phyloP scores from a whole-genome alignment of 2,329 filamentous ascomycete genomes.

The Pezicula rhizophila region DNA sequence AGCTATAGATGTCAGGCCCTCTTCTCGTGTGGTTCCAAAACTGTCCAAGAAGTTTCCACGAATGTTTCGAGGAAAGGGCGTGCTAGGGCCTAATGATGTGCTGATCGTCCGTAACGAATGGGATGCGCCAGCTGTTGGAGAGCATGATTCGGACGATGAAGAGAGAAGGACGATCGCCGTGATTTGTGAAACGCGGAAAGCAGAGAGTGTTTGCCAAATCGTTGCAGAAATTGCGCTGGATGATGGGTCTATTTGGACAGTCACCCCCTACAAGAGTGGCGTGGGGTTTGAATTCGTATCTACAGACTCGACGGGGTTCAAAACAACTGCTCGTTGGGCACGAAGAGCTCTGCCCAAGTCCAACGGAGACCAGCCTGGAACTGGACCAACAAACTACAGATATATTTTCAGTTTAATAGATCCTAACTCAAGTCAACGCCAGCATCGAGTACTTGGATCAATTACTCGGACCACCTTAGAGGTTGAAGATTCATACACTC shows the following conservation, averaged over 20 bases:
- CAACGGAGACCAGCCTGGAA: slow-evolving; percentile 9
- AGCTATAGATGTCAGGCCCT: slow-evolving; percentile 67
- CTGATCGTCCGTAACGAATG: slow-evolving; percentile 62
- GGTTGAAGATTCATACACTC: slow-evolving; percentile 62
- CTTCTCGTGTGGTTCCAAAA: slow-evolving; percentile 54
- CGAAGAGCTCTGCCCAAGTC: slow-evolving; percentile 32
- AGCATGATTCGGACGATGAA: slow-evolving; percentile 44
- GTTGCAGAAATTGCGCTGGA: slow-evolving; percentile 58
- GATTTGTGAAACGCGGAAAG: slow-evolving; percentile 54
- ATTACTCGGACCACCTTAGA: slow-evolving; percentile 60
- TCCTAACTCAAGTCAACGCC: slow-evolving; percentile 47
- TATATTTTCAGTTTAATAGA: slow-evolving; percentile 77
- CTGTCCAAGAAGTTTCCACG: slow-evolving; percentile 56
- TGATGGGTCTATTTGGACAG: slow-evolving; percentile 55
- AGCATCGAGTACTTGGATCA: slow-evolving; percentile 69
- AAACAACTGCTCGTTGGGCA: slow-evolving; percentile 64
- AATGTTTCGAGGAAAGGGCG: slow-evolving; percentile 56
- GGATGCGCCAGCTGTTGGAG: slow-evolving; percentile 49
- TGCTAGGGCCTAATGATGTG: slow-evolving; percentile 62
- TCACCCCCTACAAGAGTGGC: slow-evolving; percentile 44
- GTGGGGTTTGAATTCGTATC: slow-evolving; percentile 58
- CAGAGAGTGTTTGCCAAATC: slow-evolving; percentile 36
- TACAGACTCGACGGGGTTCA: slow-evolving; percentile 45
- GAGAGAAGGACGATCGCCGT: slow-evolving; percentile 58
- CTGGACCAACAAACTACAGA: slow-evolving; percentile 38